Percentiles rank a stretch among this genome's conserved stretches.
These are phyloP conservation scores for Saccharum officinarum DNA, from an alignment of 176 grass and related monocot genomes.

Conservation along the genomic window DNA sequence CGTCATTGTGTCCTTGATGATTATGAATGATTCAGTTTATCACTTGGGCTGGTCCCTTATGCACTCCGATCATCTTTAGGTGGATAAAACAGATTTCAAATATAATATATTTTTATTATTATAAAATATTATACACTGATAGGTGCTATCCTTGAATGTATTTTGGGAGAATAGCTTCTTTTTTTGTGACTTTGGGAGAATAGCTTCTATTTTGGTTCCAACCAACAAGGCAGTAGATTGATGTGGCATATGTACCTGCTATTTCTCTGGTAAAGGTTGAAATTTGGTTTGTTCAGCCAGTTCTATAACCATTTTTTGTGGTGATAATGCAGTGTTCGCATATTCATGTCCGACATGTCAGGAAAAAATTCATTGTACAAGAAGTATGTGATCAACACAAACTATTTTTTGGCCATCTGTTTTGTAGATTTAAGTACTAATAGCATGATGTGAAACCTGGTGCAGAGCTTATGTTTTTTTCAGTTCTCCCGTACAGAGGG, in stretches of 20 bases:
- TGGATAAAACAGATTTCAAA: background rate
- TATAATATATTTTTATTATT: background rate
- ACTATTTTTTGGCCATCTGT: conserved; percentile 26
- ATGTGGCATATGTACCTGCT: conserved; percentile 5
- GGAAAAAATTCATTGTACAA: conserved; percentile 84
- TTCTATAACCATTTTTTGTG: conserved; percentile 36
- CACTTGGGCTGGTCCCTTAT: background rate
- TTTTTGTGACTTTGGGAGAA: background rate
- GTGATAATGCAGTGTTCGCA: conserved; percentile 55
- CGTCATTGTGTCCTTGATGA: background rate
- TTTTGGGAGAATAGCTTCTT: conserved; percentile 8
- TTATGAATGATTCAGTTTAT: background rate
- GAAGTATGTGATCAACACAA: conserved; percentile 63
- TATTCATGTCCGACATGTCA: conserved; percentile 88
- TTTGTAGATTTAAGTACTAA: conserved; percentile 17
- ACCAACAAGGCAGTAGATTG: background rate
- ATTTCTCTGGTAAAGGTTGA: conserved; percentile 27
- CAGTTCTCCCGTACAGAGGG: conserved; percentile 65
- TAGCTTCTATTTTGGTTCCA: conserved; percentile 11
- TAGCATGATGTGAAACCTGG: conserved; percentile 1
- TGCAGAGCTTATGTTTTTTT: conserved; percentile 82
- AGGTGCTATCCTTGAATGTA: background rate
- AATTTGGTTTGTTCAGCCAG: background rate
- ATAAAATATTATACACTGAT: background rate
- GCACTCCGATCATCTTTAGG: background rate